Evolutionary conservation across 1,284 basidiomycete genomes (phyloP), one percentile per base, ranked within the genome.

Genomic region (Cryptococcus maquisensis): DNA sequence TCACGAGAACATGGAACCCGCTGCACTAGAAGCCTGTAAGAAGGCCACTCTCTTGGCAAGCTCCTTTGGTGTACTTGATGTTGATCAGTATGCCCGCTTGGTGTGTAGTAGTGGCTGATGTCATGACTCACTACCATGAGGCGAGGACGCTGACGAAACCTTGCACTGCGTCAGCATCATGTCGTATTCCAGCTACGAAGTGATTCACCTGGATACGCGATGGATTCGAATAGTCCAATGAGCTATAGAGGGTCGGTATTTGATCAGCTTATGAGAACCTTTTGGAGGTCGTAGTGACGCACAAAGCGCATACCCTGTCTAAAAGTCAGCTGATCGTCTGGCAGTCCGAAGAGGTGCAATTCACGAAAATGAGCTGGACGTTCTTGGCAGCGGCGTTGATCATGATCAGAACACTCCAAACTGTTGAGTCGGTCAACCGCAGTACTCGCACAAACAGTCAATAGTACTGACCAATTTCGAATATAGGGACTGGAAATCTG

Each of bases 311-410:
- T 51, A 13, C 41, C 50, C 50, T 51, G 42, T 23, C 20, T 8
- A 20, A 20, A n/a, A 7, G 42, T 51, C 42, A 51, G 28, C 41
- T 7, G 12, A 36, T 32, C 18, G 8, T 24, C 3, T 5, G 18
- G 35, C 24, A 20, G n/a, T 42, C 9, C 26, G 16, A 18, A 35
- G 42, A 28, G 13, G 42, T 26, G 18, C 13, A 15, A 45, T 32
- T 47, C 24, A 47, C 51, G n/a, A 26, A 52, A 16, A 52, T 37
- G 12, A 52, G 32, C 43, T 52, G 24, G 32, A 52, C 51, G 42
- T 52, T 52, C 44, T 52, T 52, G 9, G 51, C 51, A 13, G 51
- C 51, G 16, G 51, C 51, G 42, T 52, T 52, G 28, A 52, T 36
- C 51, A 40, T 40, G 21, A 52, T 52, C 16, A 52, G 37, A 32